Conservation (phyloP, 805 yeast species). For the Candida boleticola region DNA sequence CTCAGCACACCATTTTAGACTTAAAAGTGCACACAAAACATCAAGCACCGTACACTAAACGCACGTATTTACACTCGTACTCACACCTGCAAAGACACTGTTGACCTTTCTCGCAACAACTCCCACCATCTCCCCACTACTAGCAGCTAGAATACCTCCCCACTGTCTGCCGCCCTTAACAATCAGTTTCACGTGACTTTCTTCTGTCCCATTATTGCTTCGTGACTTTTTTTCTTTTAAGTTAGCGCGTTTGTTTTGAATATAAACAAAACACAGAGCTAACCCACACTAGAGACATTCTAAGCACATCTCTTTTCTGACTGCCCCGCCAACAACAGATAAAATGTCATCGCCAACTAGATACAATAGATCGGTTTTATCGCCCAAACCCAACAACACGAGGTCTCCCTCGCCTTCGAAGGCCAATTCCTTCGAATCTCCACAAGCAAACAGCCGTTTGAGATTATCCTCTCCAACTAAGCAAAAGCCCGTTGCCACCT, state of each 20-base stretch:
- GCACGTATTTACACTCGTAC: no score
- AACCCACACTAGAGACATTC: not conserved
- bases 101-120: no score
- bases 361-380: slow-evolving; percentile 18
- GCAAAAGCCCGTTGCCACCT: not conserved
- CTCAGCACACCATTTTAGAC: no score
- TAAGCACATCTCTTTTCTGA: no score
- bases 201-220: not conserved
- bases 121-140: no score
- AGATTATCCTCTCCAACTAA: slow-evolving; percentile 1
- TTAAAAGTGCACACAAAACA: no score
- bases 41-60: no score
- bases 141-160: no score
- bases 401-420: slow-evolving; percentile 14
- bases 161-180: no score
- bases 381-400: slow-evolving; percentile 21
- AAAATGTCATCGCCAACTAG: slow-evolving; percentile 17
- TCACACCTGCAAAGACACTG: no score
- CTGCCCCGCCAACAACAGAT: no score
- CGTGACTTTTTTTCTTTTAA: not conserved
- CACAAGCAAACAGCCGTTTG: slow-evolving; percentile 6
- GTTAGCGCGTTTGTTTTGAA: not conserved
- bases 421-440: slow-evolving; percentile 8
- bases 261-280: not conserved
- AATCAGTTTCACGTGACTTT: no score